Base-by-base conservation (phyloP, 2,329 filamentous ascomycete genomes). In the Thermoascus crustaceus region DNA sequence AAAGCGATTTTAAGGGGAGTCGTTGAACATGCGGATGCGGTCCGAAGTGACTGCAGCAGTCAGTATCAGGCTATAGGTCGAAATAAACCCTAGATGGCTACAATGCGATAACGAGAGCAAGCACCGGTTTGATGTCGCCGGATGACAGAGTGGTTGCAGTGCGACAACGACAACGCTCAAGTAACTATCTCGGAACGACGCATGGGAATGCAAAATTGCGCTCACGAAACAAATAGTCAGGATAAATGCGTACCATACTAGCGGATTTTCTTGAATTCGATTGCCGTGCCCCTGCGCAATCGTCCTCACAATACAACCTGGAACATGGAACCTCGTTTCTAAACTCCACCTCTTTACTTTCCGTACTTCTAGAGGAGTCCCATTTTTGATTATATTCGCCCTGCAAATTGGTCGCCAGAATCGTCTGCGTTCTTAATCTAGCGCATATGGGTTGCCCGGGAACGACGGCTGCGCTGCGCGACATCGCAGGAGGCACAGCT, bases 1-100 rank as follows among this genome's bases (percentile, higher is more conserved):
- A 29, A 29, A 30, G 32, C 27, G 20, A 30, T 22, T 7, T 38
- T 34, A 25, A 43, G 32, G 9, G 37, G 35, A n/a, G n/a, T n/a
- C 7, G 37, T 30, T 13, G 32, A 18, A 13, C 18, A 30, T 8
- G 29, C 29, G 18, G 37, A 32, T 16, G 33, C 9, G 14, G 37
- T 24, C 18, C 11, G 19, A 22, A 30, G 17, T 21, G 2, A 16
- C 33, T 35, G 16, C 5, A 30, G 7, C 33, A 7, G 21, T 34
- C 22, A 34, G 33, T 35, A 30, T 24, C 16, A 21, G 16, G n/a
- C n/a, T n/a, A n/a, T n/a, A n/a, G n/a, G n/a, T n/a, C n/a, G n/a
- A n/a, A n/a, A n/a, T n/a, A n/a, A n/a, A n/a, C n/a, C n/a, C n/a
- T n/a, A n/a, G n/a, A n/a, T n/a, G n/a, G n/a, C n/a, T n/a, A n/a